Base-by-base conservation (phyloP, 257 asterid genomes). In the Solanum pinnatisectum region DNA sequence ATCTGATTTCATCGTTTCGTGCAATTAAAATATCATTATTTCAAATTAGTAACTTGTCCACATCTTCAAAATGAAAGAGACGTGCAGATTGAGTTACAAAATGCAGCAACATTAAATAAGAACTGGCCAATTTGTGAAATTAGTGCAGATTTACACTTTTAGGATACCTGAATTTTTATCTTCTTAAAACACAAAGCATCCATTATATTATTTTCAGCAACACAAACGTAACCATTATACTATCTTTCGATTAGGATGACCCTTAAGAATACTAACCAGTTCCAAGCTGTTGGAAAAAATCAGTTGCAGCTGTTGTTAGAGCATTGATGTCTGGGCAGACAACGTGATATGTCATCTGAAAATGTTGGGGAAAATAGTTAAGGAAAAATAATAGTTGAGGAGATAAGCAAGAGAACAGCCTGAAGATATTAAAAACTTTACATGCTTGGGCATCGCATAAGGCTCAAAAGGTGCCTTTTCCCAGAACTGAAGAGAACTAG, bases 401-500 rank as follows among this genome's bases (percentile, higher is more conserved):
- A 82, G 42, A 87, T 81, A 88, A 74, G 67, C 81, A 72, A 87
- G 85, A 86, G 68, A 77, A 88, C 23, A 63, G 30, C 37, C 86
- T 32, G 68, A 76, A 88, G 91, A 60, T 42, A 33, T 52, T 76
- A 77, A 68, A 46, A 82, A 87, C 49, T 95, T 92, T 94, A 96
- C 99, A 90, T 97, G 93, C 92, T 97, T 97, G 68, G 93, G 95
- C 68, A 96, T 93, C 20, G 99, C 99, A 85, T 97, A 97, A 83
- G 99, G 99, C 93, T 97, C 99, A 87, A 97, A 93, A 84, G 99
- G 99, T 90, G 99, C 99, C 95, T 97, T 97, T 83, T 97, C 99
- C 99, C 99, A 97, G 87, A 94, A 81, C 87, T 95, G 96, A 67
- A 97, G 92, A 89, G 98, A 95, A 91, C 93, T 93, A 67, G 98